Conservation (phyloP, 768 basidiomycete species). For the Auricularia cornea region DNA sequence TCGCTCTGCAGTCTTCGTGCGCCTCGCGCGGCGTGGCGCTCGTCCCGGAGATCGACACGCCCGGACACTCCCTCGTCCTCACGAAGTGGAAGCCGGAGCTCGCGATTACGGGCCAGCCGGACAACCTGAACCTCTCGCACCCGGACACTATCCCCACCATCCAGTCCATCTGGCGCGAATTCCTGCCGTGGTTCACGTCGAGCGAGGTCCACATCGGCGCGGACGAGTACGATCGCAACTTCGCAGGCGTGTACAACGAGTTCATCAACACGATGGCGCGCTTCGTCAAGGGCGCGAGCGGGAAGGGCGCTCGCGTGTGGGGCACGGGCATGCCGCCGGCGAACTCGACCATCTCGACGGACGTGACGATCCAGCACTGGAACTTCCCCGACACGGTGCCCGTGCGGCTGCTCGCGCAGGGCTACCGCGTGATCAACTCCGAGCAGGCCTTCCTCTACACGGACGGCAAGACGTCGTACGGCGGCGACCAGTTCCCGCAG, state of each 20-base stretch:
- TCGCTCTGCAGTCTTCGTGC: constrained; percentile 29
- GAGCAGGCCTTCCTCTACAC: constrained; percentile 30
- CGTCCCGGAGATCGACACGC: constrained; percentile 37
- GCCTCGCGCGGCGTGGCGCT: constrained; percentile 30
- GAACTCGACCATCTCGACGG: constrained; percentile 28
- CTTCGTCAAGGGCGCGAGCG: constrained; percentile 23
- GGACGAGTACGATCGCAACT: constrained; percentile 31
- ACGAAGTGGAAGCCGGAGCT: constrained; percentile 39
- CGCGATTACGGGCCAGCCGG: constrained; percentile 26
- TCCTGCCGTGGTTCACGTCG: constrained; percentile 32
- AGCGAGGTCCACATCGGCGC: constrained; percentile 39
- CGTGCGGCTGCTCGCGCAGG: constrained; percentile 24
- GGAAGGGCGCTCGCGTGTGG: constrained; percentile 36
- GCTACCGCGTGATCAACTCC: constrained; percentile 30
- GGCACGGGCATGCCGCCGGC: constrained; percentile 33
- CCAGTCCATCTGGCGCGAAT: constrained; percentile 34
- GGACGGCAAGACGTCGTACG: constrained; percentile 26
- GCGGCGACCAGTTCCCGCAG: constrained; percentile 23
- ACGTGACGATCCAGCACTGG: constrained; percentile 41
- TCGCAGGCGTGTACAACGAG: constrained; percentile 34
- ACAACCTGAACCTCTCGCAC: constrained; percentile 31
- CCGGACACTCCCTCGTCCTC: constrained; percentile 36
- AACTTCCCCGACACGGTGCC: constrained; percentile 28
- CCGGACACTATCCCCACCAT: constrained; percentile 36
- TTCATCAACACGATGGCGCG: constrained; percentile 37